Conservation (phyloP, 164 flowering plant genomes). For the Kingdonia uniflora region DNA sequence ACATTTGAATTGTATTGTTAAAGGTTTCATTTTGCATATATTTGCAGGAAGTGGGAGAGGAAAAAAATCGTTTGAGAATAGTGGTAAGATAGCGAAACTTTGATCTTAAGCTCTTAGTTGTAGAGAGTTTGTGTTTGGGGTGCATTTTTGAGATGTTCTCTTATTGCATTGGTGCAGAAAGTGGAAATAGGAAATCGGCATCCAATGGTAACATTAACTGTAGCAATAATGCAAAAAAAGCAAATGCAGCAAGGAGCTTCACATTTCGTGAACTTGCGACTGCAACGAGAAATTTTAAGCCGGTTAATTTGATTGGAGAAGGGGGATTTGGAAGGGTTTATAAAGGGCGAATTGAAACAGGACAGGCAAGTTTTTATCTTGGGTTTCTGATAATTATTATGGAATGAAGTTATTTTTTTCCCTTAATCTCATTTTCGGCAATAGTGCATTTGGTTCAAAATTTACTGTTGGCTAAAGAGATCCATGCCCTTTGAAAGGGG, state of each 20-base stretch:
- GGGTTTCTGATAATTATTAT: too few species aligned
- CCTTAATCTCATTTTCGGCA: too few species aligned
- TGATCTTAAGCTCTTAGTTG: background rate
- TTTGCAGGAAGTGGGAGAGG: constrained; percentile 24
- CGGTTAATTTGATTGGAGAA: constrained; percentile 61
- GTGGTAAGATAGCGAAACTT: constrained; percentile 11
- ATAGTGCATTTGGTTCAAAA: too few species aligned
- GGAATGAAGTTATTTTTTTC: too few species aligned
- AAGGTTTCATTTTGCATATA: background rate
- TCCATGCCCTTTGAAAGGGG: too few species aligned
- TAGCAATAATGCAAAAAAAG: background rate
- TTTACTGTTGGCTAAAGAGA: too few species aligned
- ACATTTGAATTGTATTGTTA: background rate
- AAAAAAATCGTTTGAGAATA: constrained; percentile 8
- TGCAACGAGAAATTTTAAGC: constrained; percentile 56
- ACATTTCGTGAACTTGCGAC: constrained; percentile 57
- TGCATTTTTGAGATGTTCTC: background rate
- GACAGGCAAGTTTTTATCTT: constrained; percentile 34
- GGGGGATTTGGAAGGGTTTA: constrained; percentile 89
- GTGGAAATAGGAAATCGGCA: constrained; percentile 2
- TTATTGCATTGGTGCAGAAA: constrained; percentile 9
- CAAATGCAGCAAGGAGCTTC: constrained; percentile 39
- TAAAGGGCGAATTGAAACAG: constrained; percentile 54
- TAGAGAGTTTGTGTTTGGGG: background rate
- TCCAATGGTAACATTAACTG: constrained; percentile 5